Percentiles rank a stretch among this genome's conserved stretches.
Evolutionary conservation across 495 filamentous ascomycete species (phyloP).

Genomic region (Podospora fimiseda): DNA sequence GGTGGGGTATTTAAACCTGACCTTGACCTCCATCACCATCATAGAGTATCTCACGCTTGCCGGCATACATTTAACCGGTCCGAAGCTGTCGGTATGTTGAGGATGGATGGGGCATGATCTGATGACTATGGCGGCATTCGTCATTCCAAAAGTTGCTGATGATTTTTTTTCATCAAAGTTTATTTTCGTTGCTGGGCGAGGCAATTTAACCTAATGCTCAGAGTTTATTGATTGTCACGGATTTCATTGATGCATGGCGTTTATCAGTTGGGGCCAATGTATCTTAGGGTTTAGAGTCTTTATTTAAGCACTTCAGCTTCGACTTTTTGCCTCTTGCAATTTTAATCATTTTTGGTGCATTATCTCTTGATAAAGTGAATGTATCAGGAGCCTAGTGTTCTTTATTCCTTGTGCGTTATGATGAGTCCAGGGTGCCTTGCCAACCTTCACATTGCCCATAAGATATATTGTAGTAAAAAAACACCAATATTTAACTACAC

Average conservation of each 20-base stretch:
- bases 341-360: no score
- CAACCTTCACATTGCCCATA: no score
- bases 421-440: no score
- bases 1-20: background rate
- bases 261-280: constrained; percentile 2
- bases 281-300: constrained; percentile 4
- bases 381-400: no score
- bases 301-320: background rate
- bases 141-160: background rate
- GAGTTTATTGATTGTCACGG: background rate
- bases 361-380: no score
- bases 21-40: background rate
- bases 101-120: background rate
- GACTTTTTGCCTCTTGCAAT: background rate
- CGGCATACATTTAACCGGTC: background rate
- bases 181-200: background rate
- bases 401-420: no score
- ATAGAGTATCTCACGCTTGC: background rate
- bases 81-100: background rate
- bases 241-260: constrained; percentile 1
- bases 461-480: no score
- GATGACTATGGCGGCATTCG: background rate
- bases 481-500: background rate
- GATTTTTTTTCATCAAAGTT: background rate
- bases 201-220: background rate